A percentile compares a stretch with the other conserved stretches of the same genome.
Evolutionary conservation across 371 early-diverging fungal genomes (phyloP).

Genomic region (Apophysomyces sp.): DNA sequence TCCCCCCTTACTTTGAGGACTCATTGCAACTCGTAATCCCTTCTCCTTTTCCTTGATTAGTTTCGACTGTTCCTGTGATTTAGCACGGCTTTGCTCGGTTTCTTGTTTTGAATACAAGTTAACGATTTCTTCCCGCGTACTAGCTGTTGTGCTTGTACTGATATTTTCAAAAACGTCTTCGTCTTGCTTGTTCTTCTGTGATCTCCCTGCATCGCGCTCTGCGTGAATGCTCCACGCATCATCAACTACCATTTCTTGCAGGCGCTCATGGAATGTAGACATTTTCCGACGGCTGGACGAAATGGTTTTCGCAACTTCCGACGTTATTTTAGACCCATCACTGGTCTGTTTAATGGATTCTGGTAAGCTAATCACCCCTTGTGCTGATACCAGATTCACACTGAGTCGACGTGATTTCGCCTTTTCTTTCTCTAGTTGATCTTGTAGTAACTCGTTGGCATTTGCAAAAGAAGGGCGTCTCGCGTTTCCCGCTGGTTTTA

Average conservation of each 20-base stretch:
- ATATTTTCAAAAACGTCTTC: background rate
- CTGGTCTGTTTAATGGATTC: background rate
- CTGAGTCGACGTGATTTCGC: conserved; percentile 13
- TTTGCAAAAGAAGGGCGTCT: conserved; percentile 4
- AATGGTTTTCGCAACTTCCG: background rate
- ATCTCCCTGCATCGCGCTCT: conserved; percentile 6
- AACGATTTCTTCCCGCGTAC: conserved; percentile 9
- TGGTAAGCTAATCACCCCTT: conserved; percentile 5
- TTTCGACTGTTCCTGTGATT: background rate
- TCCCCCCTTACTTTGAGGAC: conserved; percentile 36
- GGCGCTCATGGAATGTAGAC: conserved; percentile 18
- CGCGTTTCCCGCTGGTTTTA: background rate
- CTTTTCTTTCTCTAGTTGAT: conserved; percentile 22
- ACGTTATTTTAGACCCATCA: background rate
- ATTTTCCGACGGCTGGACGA: conserved; percentile 1
- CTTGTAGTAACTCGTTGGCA: conserved; percentile 13
- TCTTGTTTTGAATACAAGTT: background rate
- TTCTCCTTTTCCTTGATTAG: conserved; percentile 9
- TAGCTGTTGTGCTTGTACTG: conserved; percentile 11
- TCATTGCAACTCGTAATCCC: conserved; percentile 37
- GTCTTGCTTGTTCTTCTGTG: conserved; percentile 1
- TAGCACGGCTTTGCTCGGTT: background rate
- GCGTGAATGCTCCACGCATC: conserved; percentile 9
- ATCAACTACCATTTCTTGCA: conserved; percentile 23
- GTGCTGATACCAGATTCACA: conserved; percentile 19